Percentiles rank a stretch among this genome's conserved stretches.
Evolutionary conservation across 2,329 filamentous ascomycete genomes (phyloP).

Genomic region (Fusarium floridanum): DNA sequence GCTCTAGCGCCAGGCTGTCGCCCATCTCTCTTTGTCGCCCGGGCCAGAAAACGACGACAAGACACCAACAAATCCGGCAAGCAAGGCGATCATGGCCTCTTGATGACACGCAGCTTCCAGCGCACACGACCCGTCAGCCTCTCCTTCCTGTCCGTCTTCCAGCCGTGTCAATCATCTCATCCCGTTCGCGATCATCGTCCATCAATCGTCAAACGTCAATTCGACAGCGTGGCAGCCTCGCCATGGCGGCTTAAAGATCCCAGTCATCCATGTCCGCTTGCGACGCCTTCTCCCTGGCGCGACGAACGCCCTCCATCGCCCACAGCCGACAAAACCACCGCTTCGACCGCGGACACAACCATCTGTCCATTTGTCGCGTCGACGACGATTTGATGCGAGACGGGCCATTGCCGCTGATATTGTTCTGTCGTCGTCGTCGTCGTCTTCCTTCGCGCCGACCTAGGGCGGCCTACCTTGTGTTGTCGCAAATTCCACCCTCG

Average conservation of each 20-base stretch:
- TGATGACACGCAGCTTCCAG: slow-evolving; percentile 28
- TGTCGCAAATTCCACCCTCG: slow-evolving; percentile 31
- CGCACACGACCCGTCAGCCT: slow-evolving; percentile 28
- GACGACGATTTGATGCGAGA: slow-evolving; percentile 31
- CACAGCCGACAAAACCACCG: slow-evolving; percentile 2
- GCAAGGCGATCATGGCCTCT: slow-evolving; percentile 32
- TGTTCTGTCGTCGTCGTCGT: slow-evolving; percentile 38
- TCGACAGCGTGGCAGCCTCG: slow-evolving; percentile 47
- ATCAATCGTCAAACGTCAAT: slow-evolving; percentile 42
- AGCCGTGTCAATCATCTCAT: slow-evolving; percentile 10
- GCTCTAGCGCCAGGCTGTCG: slow-evolving; percentile 41
- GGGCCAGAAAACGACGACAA: slow-evolving; percentile 39
- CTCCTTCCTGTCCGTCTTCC: slow-evolving; percentile 6
- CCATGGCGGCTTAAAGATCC: slow-evolving; percentile 47
- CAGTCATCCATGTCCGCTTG: slow-evolving; percentile 48
- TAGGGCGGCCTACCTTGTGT: slow-evolving; percentile 23
- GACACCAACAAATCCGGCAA: slow-evolving; percentile 38
- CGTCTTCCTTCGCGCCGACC: slow-evolving; percentile 35
- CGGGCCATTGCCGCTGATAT: slow-evolving; percentile 37
- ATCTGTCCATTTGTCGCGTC: slow-evolving; percentile 35
- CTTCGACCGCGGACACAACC: slow-evolving; percentile 14
- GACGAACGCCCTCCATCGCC: slow-evolving; percentile 40
- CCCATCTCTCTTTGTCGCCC: slow-evolving; percentile 40
- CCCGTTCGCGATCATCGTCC: slow-evolving; percentile 25
- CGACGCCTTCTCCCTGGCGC: slow-evolving; percentile 44